These are phyloP conservation scores for Lipomyces spencermartinsiae DNA, from an alignment of 805 yeast genomes.

Conservation along the genomic window DNA sequence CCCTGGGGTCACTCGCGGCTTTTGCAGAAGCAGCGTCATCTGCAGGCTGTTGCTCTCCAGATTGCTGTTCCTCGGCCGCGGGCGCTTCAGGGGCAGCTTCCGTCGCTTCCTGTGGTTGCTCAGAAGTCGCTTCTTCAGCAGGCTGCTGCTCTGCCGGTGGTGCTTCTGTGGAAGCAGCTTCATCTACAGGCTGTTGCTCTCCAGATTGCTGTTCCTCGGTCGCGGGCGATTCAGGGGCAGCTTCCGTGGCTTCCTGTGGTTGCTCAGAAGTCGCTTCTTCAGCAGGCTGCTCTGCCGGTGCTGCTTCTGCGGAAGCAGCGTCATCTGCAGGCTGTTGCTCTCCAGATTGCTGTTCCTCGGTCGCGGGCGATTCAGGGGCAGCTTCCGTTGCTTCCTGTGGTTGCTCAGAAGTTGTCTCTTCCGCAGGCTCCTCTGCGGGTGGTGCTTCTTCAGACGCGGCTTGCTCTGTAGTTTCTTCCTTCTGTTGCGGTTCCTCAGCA, in stretches of 20 bases:
- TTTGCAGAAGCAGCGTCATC: too few relatives aligned
- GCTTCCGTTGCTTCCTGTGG: background rate
- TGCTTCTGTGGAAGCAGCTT: too few relatives aligned
- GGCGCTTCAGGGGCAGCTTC: background rate
- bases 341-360: background rate
- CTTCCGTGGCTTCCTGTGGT: background rate
- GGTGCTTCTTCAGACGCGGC: background rate
- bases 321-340: background rate
- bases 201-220: background rate
- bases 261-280: background rate
- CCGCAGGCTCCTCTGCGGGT: background rate
- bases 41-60: background rate
- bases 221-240: background rate
- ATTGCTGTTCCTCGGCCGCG: background rate
- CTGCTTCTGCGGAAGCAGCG: background rate
- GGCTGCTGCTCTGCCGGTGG: background rate
- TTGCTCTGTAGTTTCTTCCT: too few relatives aligned
- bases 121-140: background rate
- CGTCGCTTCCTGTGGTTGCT: background rate
- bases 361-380: background rate
- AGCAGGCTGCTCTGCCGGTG: background rate
- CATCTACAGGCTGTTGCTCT: too few relatives aligned
- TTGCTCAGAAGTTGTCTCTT: background rate
- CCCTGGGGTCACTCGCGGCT: background rate
- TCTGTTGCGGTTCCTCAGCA: too few relatives aligned